Base-by-base conservation (phyloP, 169 alveolate species). In the Plasmodium gaboni region DNA sequence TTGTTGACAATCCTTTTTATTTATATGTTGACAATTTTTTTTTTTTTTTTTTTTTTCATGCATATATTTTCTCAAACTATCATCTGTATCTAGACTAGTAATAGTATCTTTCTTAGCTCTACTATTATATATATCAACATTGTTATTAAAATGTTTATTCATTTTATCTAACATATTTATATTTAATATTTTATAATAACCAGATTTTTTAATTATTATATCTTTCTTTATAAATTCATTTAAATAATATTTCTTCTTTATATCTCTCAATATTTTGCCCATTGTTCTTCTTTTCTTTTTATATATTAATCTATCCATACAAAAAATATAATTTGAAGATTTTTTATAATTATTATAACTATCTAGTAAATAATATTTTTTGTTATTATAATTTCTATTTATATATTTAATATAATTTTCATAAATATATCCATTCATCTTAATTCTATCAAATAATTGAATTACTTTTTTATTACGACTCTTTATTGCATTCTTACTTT, bases 271-370 rank as follows among this genome's bases (percentile, higher is more conserved):
- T 38, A 38, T 5, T 7, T 38, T 38, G 1, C 5, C 0, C 7
- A 38, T 0, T 38, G 46, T 46, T 78, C 67, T 65, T 19, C 74
- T 50, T 48, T 42, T 65, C 19, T 60, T 78, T 50, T 63, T 60
- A 42, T 55, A 83, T 83, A 67, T 15, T 68, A 83, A 32, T 61
- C 91, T 67, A 19, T 83, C 83, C 32, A 24, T 83, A 15, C 83
- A 83, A 38, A 83, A 51, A 13, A 19, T 19, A 60, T 28, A 50
- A 9, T 46, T 69, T 26, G 28, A 4, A 10, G 26, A 9, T 15
- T 22, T 15, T 57, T 50, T 69, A 28, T 55, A 48, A 53, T 63
- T 68, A 61, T 26, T 68, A 61, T 26, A 60, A 15, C 26, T 26
- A 76, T 76, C 64, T 64, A 22, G 24, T 26, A 4, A 3, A 26